Base-by-base conservation (phyloP, 2,329 filamentous ascomycete species). In the Paraphoma sp. region DNA sequence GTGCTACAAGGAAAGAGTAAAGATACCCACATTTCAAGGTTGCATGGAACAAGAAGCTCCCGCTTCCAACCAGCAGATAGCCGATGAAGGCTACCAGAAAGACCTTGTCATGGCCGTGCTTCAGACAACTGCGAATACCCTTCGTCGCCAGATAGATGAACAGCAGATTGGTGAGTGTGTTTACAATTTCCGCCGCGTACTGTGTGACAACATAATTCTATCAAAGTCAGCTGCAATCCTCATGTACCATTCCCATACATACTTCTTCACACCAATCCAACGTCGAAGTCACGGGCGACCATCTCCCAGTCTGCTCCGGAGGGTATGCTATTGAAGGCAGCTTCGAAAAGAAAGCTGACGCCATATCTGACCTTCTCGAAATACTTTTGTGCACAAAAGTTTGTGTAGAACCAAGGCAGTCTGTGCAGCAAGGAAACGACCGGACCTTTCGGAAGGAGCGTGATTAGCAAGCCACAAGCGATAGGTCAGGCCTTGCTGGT, bases 211-310 rank as follows among this genome's bases (percentile, higher is more conserved):
- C 89, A 77, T 90, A 90, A 62, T 92, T 90, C 86, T 93, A 33
- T 10, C 18, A 12, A 17, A 28, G 42, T 59, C 18, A 30, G 65
- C 17, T 63, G 60, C 44, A 57, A 14, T 40, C 12, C 14, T 30
- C 29, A 23, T n/a, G 17, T 6, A 17, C 16, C 12, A 14, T 36
- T 16, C 14, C 5, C 7, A 2, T 23, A 54, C 74, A 59, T 74
- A 88, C 88, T 82, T 92, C 90, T 82, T 93, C 90, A 71, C 90
- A 93, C 84, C 90, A 93, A 73, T 93, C 91, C 44, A 92, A 70
- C 0, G 89, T 92, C 8, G 87, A 87, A 1, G 89, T 92, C 53
- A 89, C 86, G 18, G 88, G 86, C 6, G 83, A 84, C 89, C 89
- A 92, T 72, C 85, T 87, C 17, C 88, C 88, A 38, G 81, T 79